Evolutionary conservation across 164 flowering plant genomes (phyloP).

Genomic region (Stephania cephalantha): DNA sequence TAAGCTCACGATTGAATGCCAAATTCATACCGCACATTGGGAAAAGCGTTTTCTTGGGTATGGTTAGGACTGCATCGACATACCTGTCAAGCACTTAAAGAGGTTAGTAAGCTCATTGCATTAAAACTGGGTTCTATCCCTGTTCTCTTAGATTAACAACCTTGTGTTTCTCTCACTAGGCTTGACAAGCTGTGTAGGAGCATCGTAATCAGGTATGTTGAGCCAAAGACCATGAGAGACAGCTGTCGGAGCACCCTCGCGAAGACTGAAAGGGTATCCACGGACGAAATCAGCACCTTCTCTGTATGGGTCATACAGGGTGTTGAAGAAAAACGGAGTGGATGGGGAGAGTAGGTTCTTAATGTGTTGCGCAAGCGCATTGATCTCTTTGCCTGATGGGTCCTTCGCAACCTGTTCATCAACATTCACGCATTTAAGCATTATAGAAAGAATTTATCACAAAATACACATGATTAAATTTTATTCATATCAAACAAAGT

Average conservation of each 20-base stretch:
- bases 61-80: slow-evolving; percentile 74
- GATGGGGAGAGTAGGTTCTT: slow-evolving; percentile 66
- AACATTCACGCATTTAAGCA: neutral
- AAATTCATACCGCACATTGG: slow-evolving; percentile 88
- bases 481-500: neutral
- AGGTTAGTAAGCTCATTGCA: neutral
- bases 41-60: slow-evolving; percentile 76
- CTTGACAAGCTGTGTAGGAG: slow-evolving; percentile 84
- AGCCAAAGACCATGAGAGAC: slow-evolving; percentile 86
- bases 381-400: slow-evolving; percentile 65
- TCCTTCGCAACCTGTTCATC: slow-evolving; percentile 64
- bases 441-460: neutral
- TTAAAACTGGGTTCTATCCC: neutral
- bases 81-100: slow-evolving; percentile 27
- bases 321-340: slow-evolving; percentile 81
- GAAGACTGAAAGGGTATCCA: slow-evolving; percentile 81
- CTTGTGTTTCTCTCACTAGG: slow-evolving; percentile 73
- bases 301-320: slow-evolving; percentile 73
- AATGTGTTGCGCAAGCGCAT: slow-evolving; percentile 80
- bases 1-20: slow-evolving; percentile 62
- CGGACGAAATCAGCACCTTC: slow-evolving; percentile 85
- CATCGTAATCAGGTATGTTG: slow-evolving; percentile 82
- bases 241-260: slow-evolving; percentile 73
- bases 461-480: neutral
- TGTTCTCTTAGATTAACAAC: slow-evolving; percentile 17